A percentile compares a stretch with the other conserved stretches of the same genome.
Conservation (phyloP, 78 protist species). For the Dictyostelium purpureum region DNA sequence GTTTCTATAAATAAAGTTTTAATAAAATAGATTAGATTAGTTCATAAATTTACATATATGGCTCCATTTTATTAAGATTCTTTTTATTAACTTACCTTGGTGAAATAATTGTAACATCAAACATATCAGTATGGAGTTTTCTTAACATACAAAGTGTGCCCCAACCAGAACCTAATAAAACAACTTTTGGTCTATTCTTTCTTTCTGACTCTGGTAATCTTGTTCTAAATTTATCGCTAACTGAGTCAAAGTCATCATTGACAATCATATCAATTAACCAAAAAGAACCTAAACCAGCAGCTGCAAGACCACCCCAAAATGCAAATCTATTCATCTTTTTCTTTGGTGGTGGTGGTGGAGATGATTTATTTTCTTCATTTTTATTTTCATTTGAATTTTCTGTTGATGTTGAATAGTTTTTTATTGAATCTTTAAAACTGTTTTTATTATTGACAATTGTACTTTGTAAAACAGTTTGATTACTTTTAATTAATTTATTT, state of each 20-base stretch:
- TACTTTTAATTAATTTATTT: no score
- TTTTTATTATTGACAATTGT: no score
- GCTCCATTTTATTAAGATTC: not conserved
- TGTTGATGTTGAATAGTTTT: no score
- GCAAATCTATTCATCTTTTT: conserved; percentile 9
- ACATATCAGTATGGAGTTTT: conserved; percentile 41
- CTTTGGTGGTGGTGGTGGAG: not conserved
- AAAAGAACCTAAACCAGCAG: not conserved
- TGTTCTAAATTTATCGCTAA: conserved; percentile 41
- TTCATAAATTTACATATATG: not conserved
- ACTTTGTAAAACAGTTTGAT: no score
- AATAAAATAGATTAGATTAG: not conserved
- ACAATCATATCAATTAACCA: not conserved
- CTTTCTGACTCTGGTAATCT: conserved; percentile 36
- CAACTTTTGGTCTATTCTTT: conserved; percentile 42
- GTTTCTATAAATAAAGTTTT: conserved; percentile 17
- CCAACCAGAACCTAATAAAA: conserved; percentile 79
- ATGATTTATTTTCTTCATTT: no score
- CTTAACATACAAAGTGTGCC: conserved; percentile 58
- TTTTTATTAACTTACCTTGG: conserved; percentile 7
- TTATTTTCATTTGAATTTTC: no score
- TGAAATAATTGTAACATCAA: conserved; percentile 55
- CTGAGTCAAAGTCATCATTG: conserved; percentile 53
- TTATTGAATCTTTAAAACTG: no score
- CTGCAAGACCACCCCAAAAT: conserved; percentile 23